Evolutionary conservation across 352 stramenopile species (phyloP), one percentile per base, ranked within the genome.

Genomic region (Saprolegnia diclina): DNA sequence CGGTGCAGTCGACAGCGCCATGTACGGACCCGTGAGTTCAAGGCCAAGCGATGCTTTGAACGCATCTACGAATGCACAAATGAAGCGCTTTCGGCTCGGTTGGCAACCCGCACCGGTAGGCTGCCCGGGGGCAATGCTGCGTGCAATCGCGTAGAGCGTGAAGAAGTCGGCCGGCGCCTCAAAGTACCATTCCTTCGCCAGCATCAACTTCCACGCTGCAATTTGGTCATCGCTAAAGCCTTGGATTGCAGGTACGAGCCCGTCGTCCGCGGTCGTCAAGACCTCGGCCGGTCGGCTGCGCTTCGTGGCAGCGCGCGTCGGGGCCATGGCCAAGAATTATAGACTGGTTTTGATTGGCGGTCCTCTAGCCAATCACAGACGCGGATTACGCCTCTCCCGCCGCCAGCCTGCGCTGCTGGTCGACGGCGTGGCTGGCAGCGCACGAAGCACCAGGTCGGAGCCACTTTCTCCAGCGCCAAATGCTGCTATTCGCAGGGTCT

Each of bases 21-120:
- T 80, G 50, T 88, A 90, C 0, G 73, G 73, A 32, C 82, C 82
- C 19, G 71, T 77, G 29, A 90, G 56, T 18, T 74, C 71, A 24
- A 88, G 54, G 1, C 69, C 74, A 22, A 86, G 64, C 7, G 79
- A 71, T 18, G 77, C 73, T 24, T 75, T 71, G 59, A 90, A 88
- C 0, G 77, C 82, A 32, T 83, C 82, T 90, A 72, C 32, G 19
- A 26, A 44, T 32, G 57, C 21, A 16, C 38, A 38, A 10, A 21
- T 66, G 24, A 54, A 10, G n/a, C 16, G 5, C 38, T 22, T 26
- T 19, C 19, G 46, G 1, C 44, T 50, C 29, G 7, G 50, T 55
- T 14, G 24, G 40, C 62, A 59, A 77, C 14, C 18, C 64, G 40
- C 35, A 90, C 82, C 74, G 1, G 75, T 73, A 0, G 82, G 80